Conservation (phyloP, 2,329 filamentous ascomycete species). For the Fusarium vanettenii region DNA sequence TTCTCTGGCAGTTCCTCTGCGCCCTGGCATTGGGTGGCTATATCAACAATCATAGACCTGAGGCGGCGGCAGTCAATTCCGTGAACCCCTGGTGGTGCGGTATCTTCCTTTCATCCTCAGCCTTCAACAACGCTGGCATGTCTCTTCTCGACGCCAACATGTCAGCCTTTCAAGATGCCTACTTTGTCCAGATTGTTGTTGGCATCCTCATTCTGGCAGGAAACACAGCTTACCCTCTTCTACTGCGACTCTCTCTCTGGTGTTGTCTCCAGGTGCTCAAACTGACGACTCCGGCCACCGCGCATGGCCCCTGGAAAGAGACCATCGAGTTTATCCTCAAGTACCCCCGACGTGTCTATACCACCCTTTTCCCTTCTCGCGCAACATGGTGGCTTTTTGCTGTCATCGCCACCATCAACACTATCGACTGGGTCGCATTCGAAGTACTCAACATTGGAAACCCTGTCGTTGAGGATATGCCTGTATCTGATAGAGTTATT, state of each 20-base stretch:
- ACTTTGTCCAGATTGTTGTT: conserved; percentile 64
- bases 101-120: conserved; percentile 74
- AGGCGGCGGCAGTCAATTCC: conserved; percentile 63
- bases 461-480: conserved; percentile 62
- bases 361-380: conserved; percentile 71
- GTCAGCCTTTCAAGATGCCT: conserved; percentile 66
- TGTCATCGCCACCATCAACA: conserved; percentile 70
- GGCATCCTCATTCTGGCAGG: conserved; percentile 71
- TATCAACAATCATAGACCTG: conserved; percentile 64
- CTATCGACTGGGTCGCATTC: conserved; percentile 73
- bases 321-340: conserved; percentile 66
- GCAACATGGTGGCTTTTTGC: conserved; percentile 75
- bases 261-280: conserved; percentile 56
- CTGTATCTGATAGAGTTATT: conserved; percentile 65
- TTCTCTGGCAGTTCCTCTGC: conserved; percentile 69
- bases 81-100: conserved; percentile 77
- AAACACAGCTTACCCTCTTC: conserved; percentile 74
- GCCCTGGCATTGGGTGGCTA: conserved; percentile 71
- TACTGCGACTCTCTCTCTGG: conserved; percentile 71
- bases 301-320: conserved; percentile 56
- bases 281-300: conserved; percentile 50
- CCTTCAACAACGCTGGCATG: conserved; percentile 80
- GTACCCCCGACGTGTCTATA: conserved; percentile 69
- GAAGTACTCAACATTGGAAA: conserved; percentile 75
- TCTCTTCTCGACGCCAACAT: conserved; percentile 75